Base-by-base conservation (phyloP, 345 rosid genomes). In the Arabidopsis suecica region DNA sequence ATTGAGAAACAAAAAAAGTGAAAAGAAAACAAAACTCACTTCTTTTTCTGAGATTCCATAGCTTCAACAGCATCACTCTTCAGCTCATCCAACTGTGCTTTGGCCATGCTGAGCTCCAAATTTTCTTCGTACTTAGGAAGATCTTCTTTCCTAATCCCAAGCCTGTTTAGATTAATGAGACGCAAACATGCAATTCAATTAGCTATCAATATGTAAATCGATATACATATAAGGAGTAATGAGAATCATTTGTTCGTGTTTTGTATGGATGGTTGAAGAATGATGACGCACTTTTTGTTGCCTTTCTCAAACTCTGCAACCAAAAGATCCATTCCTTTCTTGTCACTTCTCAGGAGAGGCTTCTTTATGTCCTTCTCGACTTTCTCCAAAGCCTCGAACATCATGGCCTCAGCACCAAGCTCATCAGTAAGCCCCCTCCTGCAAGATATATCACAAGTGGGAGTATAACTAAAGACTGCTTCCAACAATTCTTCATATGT, bases 371-470 rank as follows among this genome's bases (percentile, higher is more conserved):
- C 95, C 33, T 86, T 89, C 65, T 96, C 99, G 63, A 93, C 87
- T 80, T 96, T 96, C 64, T 93, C 99, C 78, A 96, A 70, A 57
- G 98, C 97, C 73, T 89, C 96, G 73, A 96, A 86, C 96, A 91
- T 93, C 99, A 90, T 86, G 67, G 87, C 87, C 88, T 96, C 99
- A 7, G 86, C 89, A 81, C 98, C 98, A 53, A 85, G 87, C 69
- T 89, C 96, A 82, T 93, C 98, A 63, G 50, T 67, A 58, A 96
- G 85, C 57, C 96, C 96, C 71, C 88, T 83, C 95, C 99, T 96
- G 79, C 83, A 84, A 67, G 33, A 59, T 11, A 37, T 4, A 69
- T 34, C 34, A 76, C 68, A 81, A 36, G 44, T 22, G n/a, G 11
- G 34, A 16, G 56, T 60, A 32, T 20, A 25, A 57, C 30, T 67